Conservation (phyloP, 2,329 filamentous ascomycete genomes). For the Colletotrichum kahawae region DNA sequence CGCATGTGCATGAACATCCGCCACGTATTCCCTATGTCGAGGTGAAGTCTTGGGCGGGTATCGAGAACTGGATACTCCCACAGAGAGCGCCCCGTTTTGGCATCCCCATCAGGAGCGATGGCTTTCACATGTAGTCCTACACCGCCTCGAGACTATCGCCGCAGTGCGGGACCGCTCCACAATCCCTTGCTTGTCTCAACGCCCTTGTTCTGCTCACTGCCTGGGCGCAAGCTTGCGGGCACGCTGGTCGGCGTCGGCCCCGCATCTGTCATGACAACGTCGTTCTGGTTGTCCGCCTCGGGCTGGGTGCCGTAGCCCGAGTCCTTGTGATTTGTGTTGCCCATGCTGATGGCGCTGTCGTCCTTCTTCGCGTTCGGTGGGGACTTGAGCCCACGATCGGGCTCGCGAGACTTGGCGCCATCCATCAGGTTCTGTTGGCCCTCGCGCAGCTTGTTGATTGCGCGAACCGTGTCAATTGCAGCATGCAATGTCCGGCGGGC, state of each 20-base stretch:
- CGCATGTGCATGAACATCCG: not conserved
- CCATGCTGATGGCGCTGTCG: constrained; percentile 50
- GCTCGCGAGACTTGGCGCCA: constrained; percentile 59
- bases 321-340: constrained; percentile 40
- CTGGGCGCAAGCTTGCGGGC: constrained; percentile 59
- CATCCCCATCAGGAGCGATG: not conserved
- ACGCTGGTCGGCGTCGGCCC: constrained; percentile 34
- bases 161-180: constrained; percentile 46
- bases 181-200: constrained; percentile 69
- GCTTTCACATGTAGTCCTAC: not conserved
- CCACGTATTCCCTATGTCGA: not conserved
- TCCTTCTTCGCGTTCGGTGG: constrained; percentile 40
- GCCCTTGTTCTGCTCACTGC: constrained; percentile 59
- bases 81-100: not conserved
- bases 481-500: constrained; percentile 71
- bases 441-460: constrained; percentile 74
- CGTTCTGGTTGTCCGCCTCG: constrained; percentile 37
- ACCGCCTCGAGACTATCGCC: constrained; percentile 11
- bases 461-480: constrained; percentile 73
- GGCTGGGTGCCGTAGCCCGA: constrained; percentile 54
- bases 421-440: constrained; percentile 67
- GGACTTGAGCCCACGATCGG: constrained; percentile 39
- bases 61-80: not conserved
- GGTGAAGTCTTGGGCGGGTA: not conserved
- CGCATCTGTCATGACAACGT: constrained; percentile 56